Percentiles rank a stretch among this genome's conserved stretches.
These are phyloP conservation scores for Candida odintsovae DNA, from an alignment of 805 yeast genomes.

Conservation along the genomic window DNA sequence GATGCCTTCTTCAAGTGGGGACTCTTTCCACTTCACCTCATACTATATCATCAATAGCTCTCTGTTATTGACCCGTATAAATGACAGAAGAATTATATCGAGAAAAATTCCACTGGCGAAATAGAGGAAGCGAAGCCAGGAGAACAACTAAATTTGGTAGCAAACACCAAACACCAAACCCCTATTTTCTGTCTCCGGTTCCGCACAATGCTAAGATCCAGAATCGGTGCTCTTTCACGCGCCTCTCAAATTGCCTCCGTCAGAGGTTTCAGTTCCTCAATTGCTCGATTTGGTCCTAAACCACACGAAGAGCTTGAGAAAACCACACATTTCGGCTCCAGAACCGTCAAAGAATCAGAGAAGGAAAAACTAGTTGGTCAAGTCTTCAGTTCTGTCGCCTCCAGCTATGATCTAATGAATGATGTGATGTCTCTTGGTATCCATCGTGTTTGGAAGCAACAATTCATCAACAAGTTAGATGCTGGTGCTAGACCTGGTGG, in stretches of 20 bases:
- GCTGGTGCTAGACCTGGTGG: conserved; percentile 91
- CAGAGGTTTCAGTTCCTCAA: background rate
- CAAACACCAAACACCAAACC: no score
- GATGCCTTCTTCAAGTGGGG: no score
- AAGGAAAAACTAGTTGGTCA: conserved; percentile 80
- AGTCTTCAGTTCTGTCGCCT: conserved; percentile 92
- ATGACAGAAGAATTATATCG: no score
- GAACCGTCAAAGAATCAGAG: conserved; percentile 70
- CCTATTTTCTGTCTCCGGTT: no score
- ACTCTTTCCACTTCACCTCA: no score
- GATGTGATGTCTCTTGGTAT: conserved; percentile 97
- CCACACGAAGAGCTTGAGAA: background rate
- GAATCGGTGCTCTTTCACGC: background rate
- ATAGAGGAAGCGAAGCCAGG: no score
- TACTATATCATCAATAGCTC: no score
- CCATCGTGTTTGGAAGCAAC: conserved; percentile 92
- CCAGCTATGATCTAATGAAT: conserved; percentile 93
- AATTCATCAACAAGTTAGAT: conserved; percentile 80
- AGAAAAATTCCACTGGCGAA: no score
- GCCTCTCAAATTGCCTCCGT: background rate
- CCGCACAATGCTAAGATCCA: background rate
- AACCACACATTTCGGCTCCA: conserved; percentile 93
- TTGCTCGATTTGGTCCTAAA: background rate
- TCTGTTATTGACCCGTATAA: no score
- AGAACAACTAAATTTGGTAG: no score